phyloP scores from a whole-genome alignment of 1,284 basidiomycete genomes.

The Earliella scabrosa region DNA sequence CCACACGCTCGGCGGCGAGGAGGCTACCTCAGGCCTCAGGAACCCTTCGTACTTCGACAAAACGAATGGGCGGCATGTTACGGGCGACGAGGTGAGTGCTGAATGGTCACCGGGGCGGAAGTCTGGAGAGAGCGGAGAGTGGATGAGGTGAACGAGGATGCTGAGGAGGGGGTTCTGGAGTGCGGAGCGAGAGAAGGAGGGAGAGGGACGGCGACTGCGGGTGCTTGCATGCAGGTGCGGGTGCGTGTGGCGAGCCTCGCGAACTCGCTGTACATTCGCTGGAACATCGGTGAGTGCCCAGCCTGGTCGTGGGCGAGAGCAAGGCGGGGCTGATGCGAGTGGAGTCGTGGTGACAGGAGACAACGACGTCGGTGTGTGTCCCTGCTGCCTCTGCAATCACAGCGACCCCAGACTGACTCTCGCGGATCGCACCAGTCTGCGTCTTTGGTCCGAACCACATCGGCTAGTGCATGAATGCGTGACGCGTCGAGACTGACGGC shows the following conservation, averaged over 20 bases:
- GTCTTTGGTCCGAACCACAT: constrained; percentile 72
- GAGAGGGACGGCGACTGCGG: not conserved
- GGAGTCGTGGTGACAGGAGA: constrained; percentile 33
- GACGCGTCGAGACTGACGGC: not conserved
- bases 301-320: not conserved
- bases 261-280: constrained; percentile 60
- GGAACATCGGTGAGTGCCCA: constrained; percentile 43
- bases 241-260: constrained; percentile 62
- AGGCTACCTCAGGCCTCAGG: constrained; percentile 49
- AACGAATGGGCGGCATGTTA: constrained; percentile 46
- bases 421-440: constrained; percentile 48
- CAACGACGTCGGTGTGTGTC: constrained; percentile 54
- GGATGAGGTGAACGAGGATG: too few species aligned
- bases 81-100: constrained; percentile 21
- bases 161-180: constrained; percentile 5
- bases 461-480: constrained; percentile 35
- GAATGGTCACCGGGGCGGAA: too few species aligned
- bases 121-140: too few species aligned
- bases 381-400: not conserved
- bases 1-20: constrained; percentile 43
- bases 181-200: constrained; percentile 5
- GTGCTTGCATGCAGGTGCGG: constrained; percentile 40
- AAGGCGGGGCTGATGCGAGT: not conserved
- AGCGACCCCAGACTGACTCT: not conserved
- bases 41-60: constrained; percentile 64